Base-by-base conservation (phyloP, 371 early-diverging fungal species). In the Saksenaea vasiformis region DNA sequence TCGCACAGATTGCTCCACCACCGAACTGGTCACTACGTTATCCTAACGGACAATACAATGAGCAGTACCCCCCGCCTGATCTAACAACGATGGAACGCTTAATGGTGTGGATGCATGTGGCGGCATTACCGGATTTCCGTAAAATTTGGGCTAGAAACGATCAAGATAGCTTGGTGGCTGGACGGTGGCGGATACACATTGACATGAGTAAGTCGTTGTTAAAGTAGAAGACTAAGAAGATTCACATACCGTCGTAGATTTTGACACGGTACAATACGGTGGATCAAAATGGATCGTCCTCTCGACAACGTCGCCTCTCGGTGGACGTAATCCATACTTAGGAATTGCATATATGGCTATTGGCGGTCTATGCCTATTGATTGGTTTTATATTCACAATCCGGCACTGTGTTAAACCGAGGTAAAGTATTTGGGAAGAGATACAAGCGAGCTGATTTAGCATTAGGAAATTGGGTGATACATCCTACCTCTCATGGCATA, bases 61-160 rank as follows among this genome's bases (percentile, higher is more conserved):
- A 59, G 26, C 78, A 78, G 36, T 44, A 79, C 60, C 86, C 85
- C 26, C 92, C 92, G 35, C 95, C 93, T 3, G 85, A 95, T 59
- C 73, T 92, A 22, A 63, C 81, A 5, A 71, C 61, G n/a, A 82
- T 87, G 76, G 93, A 98, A 74, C 85, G 90, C 43, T 91, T 99
- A 63, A 92, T 94, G 77, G 99, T 99, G n/a, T 99, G 99, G 99
- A 98, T 99, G 96, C 89, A 96, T 43, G 90, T 95, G 1, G 94
- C 98, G 2, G 97, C 98, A 0, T 81, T 98, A 62, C 96, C 99
- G 51, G 95, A 89, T 58, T 99, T 99, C 79, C 87, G 98, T 51
- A 99, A 99, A 74, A 83, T 98, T 43, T 99, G 94, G 86, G 96
- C 94, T 24, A 85, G 87, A 73, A 90, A 87, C 62, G 87, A 87